These are phyloP conservation scores for Capsicum baccatum DNA, from an alignment of 257 asterid species.

Conservation along the genomic window DNA sequence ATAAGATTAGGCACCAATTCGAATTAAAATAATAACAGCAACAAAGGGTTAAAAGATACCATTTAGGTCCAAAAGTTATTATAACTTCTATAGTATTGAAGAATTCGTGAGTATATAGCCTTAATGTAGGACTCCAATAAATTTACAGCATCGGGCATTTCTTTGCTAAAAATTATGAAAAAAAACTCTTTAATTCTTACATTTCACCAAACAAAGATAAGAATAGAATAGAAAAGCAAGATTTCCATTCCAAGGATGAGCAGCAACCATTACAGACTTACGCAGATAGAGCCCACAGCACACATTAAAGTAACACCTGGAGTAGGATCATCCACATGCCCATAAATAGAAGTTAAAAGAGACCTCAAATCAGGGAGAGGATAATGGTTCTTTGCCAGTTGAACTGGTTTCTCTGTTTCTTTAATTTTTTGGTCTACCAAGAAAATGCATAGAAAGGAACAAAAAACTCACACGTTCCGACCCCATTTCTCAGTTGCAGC, in stretches of 20 bases:
- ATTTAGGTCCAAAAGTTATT: not conserved
- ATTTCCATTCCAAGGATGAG: not conserved
- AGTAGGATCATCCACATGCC: not conserved
- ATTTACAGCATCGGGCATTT: not conserved
- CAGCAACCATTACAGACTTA: not conserved
- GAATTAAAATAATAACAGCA: conserved; percentile 24
- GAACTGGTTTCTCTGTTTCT: not conserved
- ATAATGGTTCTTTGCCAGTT: not conserved
- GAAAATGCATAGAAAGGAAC: conserved; percentile 30
- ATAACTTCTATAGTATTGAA: conserved; percentile 8
- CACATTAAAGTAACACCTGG: not conserved
- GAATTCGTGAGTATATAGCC: not conserved
- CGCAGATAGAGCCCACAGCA: not conserved
- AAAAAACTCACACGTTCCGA: conserved; percentile 80
- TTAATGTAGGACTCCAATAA: not conserved
- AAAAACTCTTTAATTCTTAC: not conserved
- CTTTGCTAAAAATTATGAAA: not conserved
- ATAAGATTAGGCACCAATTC: not conserved
- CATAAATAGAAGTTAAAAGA: not conserved
- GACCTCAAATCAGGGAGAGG: not conserved
- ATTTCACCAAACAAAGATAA: conserved; percentile 10
- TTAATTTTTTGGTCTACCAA: conserved; percentile 7
- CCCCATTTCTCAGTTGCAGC: conserved; percentile 96
- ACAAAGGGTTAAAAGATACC: not conserved
- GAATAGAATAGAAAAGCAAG: conserved; percentile 1